Evolutionary conservation across 805 yeast species (phyloP), one percentile per base, ranked within the genome.

Genomic region (Yarrowia osloensis): DNA sequence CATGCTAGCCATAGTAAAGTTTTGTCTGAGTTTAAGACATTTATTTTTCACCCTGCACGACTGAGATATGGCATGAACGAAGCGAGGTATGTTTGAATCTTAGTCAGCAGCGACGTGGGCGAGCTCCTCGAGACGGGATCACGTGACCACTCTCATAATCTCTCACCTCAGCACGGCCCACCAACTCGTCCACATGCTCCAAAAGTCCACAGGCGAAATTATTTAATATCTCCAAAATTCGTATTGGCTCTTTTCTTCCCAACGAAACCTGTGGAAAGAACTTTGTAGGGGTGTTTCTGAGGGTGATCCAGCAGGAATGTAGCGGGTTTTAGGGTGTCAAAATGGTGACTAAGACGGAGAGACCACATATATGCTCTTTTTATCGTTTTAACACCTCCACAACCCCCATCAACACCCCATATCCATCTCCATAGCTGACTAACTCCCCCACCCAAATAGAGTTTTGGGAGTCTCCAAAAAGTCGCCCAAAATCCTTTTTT

Each of bases 261-360:
- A 50, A 50, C 57, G 57, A 50, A 50, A 50, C 57, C 57, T 50
- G 57, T 50, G 57, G 57, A 50, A 50, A 50, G 28, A 50, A 50
- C 19, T 50, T 6, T 33, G 15, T 4, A 21, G 2, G 19, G 0
- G 57, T 13, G 6, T 1, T 1, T 22, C 8, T 33, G 19, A 31
- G 28, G 26, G 40, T 50, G 40, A 50, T 50, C 57, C 40, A 3
- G 26, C 2, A 3, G n/a, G 39, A 31, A 31, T 29, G 7, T 29
- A 8, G 29, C 7, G 3, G 15, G 2, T 21, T 2, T 21, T 0
- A 13, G 5, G 24, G 12, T 6, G 5, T 12, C 13, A 21, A 7
- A 29, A 12, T 50, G 24, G 4, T 9, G 11, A 5, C 4, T 17
- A 1, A 1, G 8, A 9, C 15, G 33, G 1, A 6, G 6, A 0